Evolutionary conservation across 345 rosid species (phyloP), one percentile per base, ranked within the genome.

Genomic region (Euphorbia peplus): DNA sequence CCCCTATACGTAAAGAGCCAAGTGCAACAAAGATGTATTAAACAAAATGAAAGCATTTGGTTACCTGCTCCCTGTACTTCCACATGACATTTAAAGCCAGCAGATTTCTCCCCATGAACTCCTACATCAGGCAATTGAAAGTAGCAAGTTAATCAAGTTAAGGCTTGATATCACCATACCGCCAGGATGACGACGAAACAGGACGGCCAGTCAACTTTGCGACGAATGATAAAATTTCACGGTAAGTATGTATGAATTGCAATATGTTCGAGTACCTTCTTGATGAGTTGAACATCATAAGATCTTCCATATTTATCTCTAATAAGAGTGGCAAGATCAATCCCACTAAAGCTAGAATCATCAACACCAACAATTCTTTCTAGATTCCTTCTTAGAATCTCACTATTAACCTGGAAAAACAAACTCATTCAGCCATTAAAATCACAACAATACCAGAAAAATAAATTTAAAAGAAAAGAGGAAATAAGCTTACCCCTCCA

Each of bases 1-100:
- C 2, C 30, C 30, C 59, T 22, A 22, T 1, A 22, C 25, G 18
- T 47, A 47, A 14, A 12, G 30, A 54, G 4, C 11, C 29, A 2
- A 29, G 25, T 54, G 30, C 61, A 57, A 57, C 11, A 6, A 13
- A 57, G 8, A 3, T 57, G 41, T 37, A 26, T 29, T 29, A 28
- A 28, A 2, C 8, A 57, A 57, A 14, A 7, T 15, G 11, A 26
- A 57, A 55, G 8, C 52, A 52, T 22, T 48, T 63, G 46, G 74
- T 57, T 83, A 89, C 97, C 90, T 93, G 98, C 68, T 93, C 97
- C 84, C 81, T 85, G 83, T 89, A 93, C 84, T 87, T 93, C 98
- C 98, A 93, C 98, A 93, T 93, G 81, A 93, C 97, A 76, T 93
- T 93, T 83, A 93, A 52, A 14, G 98, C 98, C 50, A 93, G 93